Conservation (phyloP, 2,329 filamentous ascomycete species). For the Aspergillus aculeatus region DNA sequence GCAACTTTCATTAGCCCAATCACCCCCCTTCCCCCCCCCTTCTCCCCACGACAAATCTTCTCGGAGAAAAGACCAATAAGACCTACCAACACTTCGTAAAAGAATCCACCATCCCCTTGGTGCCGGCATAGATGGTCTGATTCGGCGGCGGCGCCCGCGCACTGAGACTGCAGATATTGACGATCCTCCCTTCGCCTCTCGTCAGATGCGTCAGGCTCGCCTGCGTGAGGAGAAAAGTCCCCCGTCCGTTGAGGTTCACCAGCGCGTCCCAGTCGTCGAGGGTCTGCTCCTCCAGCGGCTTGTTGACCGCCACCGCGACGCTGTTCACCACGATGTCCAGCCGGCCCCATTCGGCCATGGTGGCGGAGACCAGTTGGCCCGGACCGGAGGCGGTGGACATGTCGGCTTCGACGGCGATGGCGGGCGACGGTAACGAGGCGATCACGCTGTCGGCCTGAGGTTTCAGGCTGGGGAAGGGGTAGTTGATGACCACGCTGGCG, state of each 20-base stretch:
- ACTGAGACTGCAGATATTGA: constrained; percentile 46
- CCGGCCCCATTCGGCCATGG: constrained; percentile 35
- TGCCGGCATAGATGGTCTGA: constrained; percentile 52
- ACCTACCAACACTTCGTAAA: constrained; percentile 46
- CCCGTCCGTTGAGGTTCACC: constrained; percentile 24
- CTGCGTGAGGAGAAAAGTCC: constrained; percentile 22
- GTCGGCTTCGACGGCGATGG: constrained; percentile 46
- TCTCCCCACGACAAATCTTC: no score
- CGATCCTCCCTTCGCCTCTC: constrained; percentile 37
- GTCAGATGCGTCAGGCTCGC: constrained; percentile 42
- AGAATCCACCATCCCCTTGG: constrained; percentile 51
- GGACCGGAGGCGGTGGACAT: constrained; percentile 42
- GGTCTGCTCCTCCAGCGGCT: constrained; percentile 35
- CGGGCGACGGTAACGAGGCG: constrained; percentile 27
- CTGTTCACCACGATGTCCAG: constrained; percentile 40
- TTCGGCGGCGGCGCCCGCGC: constrained; percentile 33
- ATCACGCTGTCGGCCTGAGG: constrained; percentile 32
- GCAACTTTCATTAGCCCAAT: not conserved
- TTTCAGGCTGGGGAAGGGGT: constrained; percentile 35
- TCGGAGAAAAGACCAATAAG: no score
- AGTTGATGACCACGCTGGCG: constrained; percentile 52
- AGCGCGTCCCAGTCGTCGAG: constrained; percentile 24
- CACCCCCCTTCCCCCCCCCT: no score
- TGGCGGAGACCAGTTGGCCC: constrained; percentile 34
- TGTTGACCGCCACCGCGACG: constrained; percentile 39